phyloP scores from a whole-genome alignment of 306 rosid genomes.

The Psophocarpus tetragonolobus region DNA sequence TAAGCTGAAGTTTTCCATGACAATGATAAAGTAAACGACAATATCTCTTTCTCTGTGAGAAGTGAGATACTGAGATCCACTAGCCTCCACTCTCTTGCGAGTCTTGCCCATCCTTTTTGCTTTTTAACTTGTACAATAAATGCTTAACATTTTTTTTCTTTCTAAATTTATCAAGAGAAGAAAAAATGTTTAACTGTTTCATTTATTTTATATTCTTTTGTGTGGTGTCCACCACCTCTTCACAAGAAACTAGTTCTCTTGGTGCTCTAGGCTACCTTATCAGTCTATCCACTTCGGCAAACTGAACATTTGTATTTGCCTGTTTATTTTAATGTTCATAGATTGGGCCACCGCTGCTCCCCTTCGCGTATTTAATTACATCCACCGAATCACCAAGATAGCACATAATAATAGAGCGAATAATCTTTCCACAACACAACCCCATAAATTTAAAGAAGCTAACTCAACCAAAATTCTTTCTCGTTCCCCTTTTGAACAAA shows the following conservation, averaged over 20 bases:
- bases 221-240: background rate
- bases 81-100: background rate
- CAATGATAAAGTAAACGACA: background rate
- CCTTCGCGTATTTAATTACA: background rate
- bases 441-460: background rate
- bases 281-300: constrained; percentile 44
- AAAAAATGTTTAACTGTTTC: background rate
- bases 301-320: background rate
- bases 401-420: background rate
- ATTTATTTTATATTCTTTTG: background rate
- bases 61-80: background rate
- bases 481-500: background rate
- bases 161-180: background rate
- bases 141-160: background rate
- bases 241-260: background rate
- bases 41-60: background rate
- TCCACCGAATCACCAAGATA: background rate
- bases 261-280: constrained; percentile 45
- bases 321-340: background rate
- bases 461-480: background rate
- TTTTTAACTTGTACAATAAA: background rate
- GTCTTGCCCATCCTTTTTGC: background rate
- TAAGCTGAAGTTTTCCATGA: background rate
- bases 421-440: background rate
- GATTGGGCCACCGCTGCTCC: constrained; percentile 27